phyloP scores from a whole-genome alignment of 2,329 filamentous ascomycete species.

The Botrytis hyacinthi region DNA sequence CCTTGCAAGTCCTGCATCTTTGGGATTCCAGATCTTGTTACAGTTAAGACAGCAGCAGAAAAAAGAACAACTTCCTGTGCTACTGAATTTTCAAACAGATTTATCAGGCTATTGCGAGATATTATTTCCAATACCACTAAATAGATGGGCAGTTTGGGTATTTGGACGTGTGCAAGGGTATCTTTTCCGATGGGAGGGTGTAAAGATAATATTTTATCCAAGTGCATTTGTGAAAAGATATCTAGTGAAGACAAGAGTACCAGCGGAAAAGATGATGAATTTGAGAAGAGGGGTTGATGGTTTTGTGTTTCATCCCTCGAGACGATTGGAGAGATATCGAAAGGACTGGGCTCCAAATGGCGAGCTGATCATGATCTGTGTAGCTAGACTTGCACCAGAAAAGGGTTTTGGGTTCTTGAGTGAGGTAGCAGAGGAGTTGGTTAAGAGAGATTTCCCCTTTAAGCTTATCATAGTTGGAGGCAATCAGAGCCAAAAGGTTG shows the following conservation, averaged over 20 bases:
- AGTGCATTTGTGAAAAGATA: slow-evolving; percentile 62
- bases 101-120: slow-evolving; percentile 67
- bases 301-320: slow-evolving; percentile 55
- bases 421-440: slow-evolving; percentile 52
- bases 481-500: slow-evolving; percentile 62
- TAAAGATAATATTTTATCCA: slow-evolving; percentile 68
- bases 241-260: slow-evolving; percentile 56
- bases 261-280: slow-evolving; percentile 55
- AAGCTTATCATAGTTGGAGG: slow-evolving; percentile 67
- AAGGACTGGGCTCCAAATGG: slow-evolving; percentile 56
- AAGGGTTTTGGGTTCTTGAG: slow-evolving; percentile 70
- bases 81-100: slow-evolving; percentile 72
- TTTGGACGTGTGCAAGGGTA: slow-evolving; percentile 64
- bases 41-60: slow-evolving; percentile 60
- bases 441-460: slow-evolving; percentile 55
- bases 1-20: slow-evolving; percentile 64
- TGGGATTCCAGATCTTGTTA: slow-evolving; percentile 70
- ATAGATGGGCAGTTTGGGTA: slow-evolving; percentile 58
- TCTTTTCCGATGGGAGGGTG: slow-evolving; percentile 59
- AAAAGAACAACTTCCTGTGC: slow-evolving; percentile 55
- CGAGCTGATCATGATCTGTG: slow-evolving; percentile 64
- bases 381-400: slow-evolving; percentile 66
- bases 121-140: slow-evolving; percentile 63
- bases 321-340: slow-evolving; percentile 52
- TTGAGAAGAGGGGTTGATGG: slow-evolving; percentile 66